Conservation (phyloP, 2,329 filamentous ascomycete species). For the Fusarium anguioides region DNA sequence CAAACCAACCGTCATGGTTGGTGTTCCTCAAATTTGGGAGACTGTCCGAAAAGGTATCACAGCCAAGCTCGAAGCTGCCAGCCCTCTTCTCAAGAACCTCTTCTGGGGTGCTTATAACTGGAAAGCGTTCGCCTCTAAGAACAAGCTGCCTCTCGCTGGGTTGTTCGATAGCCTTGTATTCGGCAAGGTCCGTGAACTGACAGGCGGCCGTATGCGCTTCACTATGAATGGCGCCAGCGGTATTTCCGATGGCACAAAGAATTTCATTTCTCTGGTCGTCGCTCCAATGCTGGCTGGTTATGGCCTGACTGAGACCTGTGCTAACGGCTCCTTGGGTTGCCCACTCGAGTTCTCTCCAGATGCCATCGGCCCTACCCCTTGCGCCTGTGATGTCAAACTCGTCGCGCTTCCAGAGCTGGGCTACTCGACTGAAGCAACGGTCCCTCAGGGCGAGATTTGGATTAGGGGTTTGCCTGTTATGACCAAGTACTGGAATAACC, state of each 20-base stretch:
- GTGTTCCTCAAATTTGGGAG: slow-evolving; percentile 97
- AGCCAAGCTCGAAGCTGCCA: slow-evolving; percentile 77
- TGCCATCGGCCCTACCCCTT: slow-evolving; percentile 81
- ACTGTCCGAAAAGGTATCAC: slow-evolving; percentile 95
- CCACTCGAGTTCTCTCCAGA: slow-evolving; percentile 85
- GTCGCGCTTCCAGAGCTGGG: slow-evolving; percentile 91
- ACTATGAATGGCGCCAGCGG: slow-evolving; percentile 95
- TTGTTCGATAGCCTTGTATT: slow-evolving; percentile 88
- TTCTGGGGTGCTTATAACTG: slow-evolving; percentile 76
- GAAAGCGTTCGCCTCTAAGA: slow-evolving; percentile 68
- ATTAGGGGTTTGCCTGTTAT: slow-evolving; percentile 83
- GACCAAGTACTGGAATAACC: slow-evolving; percentile 84
- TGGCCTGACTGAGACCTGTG: slow-evolving; percentile 92
- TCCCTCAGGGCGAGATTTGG: slow-evolving; percentile 92
- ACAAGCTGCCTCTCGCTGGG: slow-evolving; percentile 72
- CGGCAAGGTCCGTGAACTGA: slow-evolving; percentile 89
- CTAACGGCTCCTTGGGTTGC: slow-evolving; percentile 83
- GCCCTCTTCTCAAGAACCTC: slow-evolving; percentile 76
- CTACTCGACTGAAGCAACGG: slow-evolving; percentile 78
- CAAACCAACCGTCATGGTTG: slow-evolving; percentile 87
- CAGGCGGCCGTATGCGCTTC: slow-evolving; percentile 87
- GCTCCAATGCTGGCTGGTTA: slow-evolving; percentile 96
- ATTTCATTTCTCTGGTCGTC: slow-evolving; percentile 91
- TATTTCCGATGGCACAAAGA: slow-evolving; percentile 85
- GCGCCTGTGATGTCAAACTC: slow-evolving; percentile 86